A percentile compares a stretch with the other conserved stretches of the same genome.
Evolutionary conservation across 495 filamentous ascomycete genomes (phyloP).

Genomic region (Jackrogersella minutella): DNA sequence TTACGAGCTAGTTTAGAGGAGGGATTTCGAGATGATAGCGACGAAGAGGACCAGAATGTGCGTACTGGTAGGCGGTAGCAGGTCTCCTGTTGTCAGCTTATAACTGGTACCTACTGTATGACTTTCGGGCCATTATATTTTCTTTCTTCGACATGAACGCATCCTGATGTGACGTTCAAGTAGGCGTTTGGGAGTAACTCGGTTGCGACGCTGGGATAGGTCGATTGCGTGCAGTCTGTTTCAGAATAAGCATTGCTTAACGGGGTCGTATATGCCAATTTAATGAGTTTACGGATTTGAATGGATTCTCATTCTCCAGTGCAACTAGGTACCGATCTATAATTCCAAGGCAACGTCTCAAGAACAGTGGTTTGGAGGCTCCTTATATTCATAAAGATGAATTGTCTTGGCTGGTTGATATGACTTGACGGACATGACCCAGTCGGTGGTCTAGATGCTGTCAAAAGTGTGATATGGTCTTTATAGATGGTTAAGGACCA

Average conservation of each 20-base stretch:
- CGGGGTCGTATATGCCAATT: slow-evolving; percentile 18
- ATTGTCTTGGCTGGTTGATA: neutral
- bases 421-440: neutral
- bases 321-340: neutral
- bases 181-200: neutral
- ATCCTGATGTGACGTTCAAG: neutral
- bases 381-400: neutral
- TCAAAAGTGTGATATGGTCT: neutral
- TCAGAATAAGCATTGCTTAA: neutral
- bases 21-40: slow-evolving; percentile 84
- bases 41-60: slow-evolving; percentile 58
- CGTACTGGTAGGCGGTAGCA: slow-evolving; percentile 26
- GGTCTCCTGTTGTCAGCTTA: neutral
- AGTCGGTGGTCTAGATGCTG: neutral
- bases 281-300: slow-evolving; percentile 13
- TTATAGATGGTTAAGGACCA: neutral
- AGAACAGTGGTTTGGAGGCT: neutral
- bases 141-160: slow-evolving; percentile 7
- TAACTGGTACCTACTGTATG: neutral
- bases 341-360: neutral
- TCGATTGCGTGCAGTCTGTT: neutral
- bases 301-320: slow-evolving; percentile 11
- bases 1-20: slow-evolving; percentile 64
- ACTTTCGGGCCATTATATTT: neutral
- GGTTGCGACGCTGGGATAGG: neutral